phyloP scores from a whole-genome alignment of 2,329 filamentous ascomycete genomes.

The Coniochaeta prunicola region DNA sequence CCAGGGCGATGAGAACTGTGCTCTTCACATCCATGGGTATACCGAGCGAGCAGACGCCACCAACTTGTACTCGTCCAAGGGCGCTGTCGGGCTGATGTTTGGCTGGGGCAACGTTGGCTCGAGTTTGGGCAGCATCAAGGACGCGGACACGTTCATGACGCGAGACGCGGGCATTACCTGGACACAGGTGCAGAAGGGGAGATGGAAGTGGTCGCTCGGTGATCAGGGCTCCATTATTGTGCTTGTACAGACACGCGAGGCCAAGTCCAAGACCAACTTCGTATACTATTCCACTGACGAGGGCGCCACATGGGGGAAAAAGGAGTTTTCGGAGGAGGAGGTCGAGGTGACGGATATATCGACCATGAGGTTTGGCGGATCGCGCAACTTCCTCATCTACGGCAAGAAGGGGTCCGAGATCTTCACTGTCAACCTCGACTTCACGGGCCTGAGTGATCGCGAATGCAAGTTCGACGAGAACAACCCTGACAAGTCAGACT shows the following conservation, averaged over 20 bases:
- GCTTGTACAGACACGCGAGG: slow-evolving; percentile 63
- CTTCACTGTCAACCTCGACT: slow-evolving; percentile 80
- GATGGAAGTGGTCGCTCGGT: slow-evolving; percentile 89
- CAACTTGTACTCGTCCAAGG: slow-evolving; percentile 81
- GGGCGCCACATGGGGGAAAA: slow-evolving; percentile 70
- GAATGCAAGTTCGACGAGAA: slow-evolving; percentile 64
- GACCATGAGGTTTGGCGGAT: slow-evolving; percentile 81
- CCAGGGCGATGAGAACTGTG: slow-evolving; percentile 58
- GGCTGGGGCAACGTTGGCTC: slow-evolving; percentile 84
- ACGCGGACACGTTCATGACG: slow-evolving; percentile 87
- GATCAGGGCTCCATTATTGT: slow-evolving; percentile 92
- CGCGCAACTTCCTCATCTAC: slow-evolving; percentile 90
- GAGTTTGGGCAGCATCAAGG: slow-evolving; percentile 55
- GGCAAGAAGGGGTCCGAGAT: slow-evolving; percentile 54
- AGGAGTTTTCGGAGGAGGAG: slow-evolving; percentile 64
- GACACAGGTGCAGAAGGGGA: slow-evolving; percentile 78
- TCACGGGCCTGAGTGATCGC: slow-evolving; percentile 68
- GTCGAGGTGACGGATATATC: slow-evolving; percentile 74
- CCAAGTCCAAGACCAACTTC: slow-evolving; percentile 46
- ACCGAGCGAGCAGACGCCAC: slow-evolving; percentile 78
- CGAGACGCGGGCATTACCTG: slow-evolving; percentile 85
- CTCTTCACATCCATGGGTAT: slow-evolving; percentile 90
- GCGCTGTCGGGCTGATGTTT: slow-evolving; percentile 85
- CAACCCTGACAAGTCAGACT: slow-evolving; percentile 53
- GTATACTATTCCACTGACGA: slow-evolving; percentile 53